phyloP scores from a whole-genome alignment of 2,329 filamentous ascomycete species.

The Epichloe uncinata region DNA sequence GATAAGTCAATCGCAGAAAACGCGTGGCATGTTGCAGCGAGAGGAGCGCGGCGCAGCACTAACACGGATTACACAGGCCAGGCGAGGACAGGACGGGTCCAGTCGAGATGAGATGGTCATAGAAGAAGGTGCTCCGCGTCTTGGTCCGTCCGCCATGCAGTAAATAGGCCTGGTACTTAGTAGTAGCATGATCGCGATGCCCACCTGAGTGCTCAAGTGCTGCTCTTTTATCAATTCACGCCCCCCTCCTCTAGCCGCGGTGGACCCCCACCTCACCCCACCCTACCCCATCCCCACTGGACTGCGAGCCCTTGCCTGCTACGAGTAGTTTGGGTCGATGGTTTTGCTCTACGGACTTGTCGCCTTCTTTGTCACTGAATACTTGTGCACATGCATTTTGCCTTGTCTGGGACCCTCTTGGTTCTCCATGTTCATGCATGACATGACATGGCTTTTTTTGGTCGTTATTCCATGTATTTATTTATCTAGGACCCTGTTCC shows the following conservation, averaged over 20 bases:
- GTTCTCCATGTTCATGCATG: conserved; percentile 26
- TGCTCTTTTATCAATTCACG: background rate
- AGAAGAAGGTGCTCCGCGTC: too few species aligned
- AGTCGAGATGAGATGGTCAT: too few species aligned
- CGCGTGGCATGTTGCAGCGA: background rate
- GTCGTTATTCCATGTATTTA: conserved; percentile 1
- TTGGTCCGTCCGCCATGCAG: too few species aligned
- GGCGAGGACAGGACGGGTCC: too few species aligned
- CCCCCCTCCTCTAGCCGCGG: conserved; percentile 2
- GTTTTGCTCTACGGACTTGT: background rate
- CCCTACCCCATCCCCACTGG: background rate
- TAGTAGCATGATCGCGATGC: too few species aligned
- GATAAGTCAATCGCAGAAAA: background rate
- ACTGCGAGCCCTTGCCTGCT: background rate
- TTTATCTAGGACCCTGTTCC: conserved; percentile 2
- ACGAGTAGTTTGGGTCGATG: background rate
- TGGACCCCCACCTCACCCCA: background rate
- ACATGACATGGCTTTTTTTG: conserved; percentile 10
- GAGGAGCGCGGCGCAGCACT: background rate
- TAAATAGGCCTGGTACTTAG: too few species aligned
- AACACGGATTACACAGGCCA: too few species aligned
- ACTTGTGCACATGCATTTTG: conserved; percentile 10
- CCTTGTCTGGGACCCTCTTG: conserved; percentile 18
- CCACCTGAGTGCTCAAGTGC: too few species aligned
- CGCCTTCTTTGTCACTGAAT: conserved; percentile 8